A percentile compares a stretch with the other conserved stretches of the same genome.
These are phyloP conservation scores for Talaromyces sp. DNA, from an alignment of 2,329 filamentous ascomycete genomes.

Conservation along the genomic window DNA sequence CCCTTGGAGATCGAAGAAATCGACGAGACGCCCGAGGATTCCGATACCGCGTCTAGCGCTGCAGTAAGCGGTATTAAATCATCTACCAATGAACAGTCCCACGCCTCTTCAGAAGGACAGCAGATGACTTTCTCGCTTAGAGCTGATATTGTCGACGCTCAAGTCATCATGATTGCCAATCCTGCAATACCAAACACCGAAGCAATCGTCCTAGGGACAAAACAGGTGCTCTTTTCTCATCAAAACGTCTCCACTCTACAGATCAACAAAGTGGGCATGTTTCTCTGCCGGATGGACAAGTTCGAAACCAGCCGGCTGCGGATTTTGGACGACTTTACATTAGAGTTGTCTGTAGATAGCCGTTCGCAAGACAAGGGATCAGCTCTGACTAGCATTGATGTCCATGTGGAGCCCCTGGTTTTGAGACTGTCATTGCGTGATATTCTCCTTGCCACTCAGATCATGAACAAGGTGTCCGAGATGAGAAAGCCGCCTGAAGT, in stretches of 20 bases:
- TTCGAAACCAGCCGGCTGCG: slow-evolving; percentile 87
- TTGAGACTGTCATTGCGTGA: slow-evolving; percentile 87
- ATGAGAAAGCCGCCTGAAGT: slow-evolving; percentile 59
- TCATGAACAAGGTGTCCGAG: slow-evolving; percentile 84
- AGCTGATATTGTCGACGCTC: slow-evolving; percentile 91
- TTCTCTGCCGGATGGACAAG: slow-evolving; percentile 95
- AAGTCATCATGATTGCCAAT: slow-evolving; percentile 94
- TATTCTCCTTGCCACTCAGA: slow-evolving; percentile 89
- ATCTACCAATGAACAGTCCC: slow-evolving; percentile 24
- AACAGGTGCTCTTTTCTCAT: slow-evolving; percentile 86
- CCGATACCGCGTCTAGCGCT: slow-evolving; percentile 33
- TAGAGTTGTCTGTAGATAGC: slow-evolving; percentile 83
- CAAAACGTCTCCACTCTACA: slow-evolving; percentile 94
- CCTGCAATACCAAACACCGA: slow-evolving; percentile 86
- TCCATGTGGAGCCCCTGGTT: slow-evolving; percentile 87
- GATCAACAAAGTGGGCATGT: slow-evolving; percentile 94
- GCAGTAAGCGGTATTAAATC: slow-evolving; percentile 27
- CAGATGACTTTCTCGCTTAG: slow-evolving; percentile 79
- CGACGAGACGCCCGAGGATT: slow-evolving; percentile 37
- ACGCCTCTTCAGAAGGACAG: slow-evolving; percentile 37
- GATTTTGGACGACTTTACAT: slow-evolving; percentile 93
- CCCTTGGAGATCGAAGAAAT: slow-evolving; percentile 30
- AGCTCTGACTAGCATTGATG: slow-evolving; percentile 70
- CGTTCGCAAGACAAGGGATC: slow-evolving; percentile 57
- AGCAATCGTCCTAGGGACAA: slow-evolving; percentile 90